phyloP scores from a whole-genome alignment of 2,329 filamentous ascomycete species.

The Rhexocercosporidium sp. region DNA sequence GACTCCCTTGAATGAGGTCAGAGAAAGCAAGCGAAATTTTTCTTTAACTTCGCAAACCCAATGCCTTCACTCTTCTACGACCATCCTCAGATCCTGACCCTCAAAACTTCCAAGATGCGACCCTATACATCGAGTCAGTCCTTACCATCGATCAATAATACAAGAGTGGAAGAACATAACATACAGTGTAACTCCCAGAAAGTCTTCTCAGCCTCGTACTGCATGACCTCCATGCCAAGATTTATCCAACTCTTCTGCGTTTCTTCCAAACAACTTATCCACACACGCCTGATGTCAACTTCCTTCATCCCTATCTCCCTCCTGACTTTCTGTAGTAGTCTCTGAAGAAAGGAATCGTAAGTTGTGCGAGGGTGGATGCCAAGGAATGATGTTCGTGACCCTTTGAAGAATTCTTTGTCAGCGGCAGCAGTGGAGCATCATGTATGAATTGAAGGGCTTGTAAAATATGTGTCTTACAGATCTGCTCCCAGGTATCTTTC shows the following conservation, averaged over 20 bases:
- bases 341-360: background rate
- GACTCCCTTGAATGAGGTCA: no score
- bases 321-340: background rate
- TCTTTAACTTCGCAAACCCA: no score
- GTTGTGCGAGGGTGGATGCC: background rate
- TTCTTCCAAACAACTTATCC: background rate
- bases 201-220: background rate
- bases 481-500: constrained; percentile 3
- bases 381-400: background rate
- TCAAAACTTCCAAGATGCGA: background rate
- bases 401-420: background rate
- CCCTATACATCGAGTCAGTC: background rate
- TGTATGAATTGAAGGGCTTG: background rate
- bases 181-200: background rate
- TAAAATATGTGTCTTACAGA: background rate
- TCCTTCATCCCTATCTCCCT: background rate
- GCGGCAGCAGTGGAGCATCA: background rate
- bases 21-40: no score
- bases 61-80: no score
- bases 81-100: background rate
- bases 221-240: background rate
- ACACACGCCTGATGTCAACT: background rate
- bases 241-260: background rate
- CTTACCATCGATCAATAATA: background rate
- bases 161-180: background rate